A percentile compares a stretch with the other conserved stretches of the same genome.
These are phyloP conservation scores for Plasmodium vinckei DNA, from an alignment of 169 alveolate species.

Conservation along the genomic window DNA sequence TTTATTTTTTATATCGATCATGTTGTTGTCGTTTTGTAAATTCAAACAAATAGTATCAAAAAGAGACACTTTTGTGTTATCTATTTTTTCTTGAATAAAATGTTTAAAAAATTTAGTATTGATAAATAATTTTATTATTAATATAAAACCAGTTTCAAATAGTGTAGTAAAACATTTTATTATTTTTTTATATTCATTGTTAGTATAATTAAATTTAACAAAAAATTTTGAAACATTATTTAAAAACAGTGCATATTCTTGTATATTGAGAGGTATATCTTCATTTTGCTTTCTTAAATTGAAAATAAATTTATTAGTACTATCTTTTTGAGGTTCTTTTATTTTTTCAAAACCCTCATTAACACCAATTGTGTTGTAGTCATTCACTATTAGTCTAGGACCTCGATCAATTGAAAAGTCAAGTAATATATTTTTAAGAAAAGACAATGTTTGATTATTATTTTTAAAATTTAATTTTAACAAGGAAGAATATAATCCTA, in stretches of 20 bases:
- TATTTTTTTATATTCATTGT: constrained; percentile 17
- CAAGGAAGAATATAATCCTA: constrained; percentile 16
- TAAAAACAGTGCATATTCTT: constrained; percentile 27
- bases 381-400: neutral
- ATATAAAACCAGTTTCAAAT: constrained; percentile 34
- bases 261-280: neutral
- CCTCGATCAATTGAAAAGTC: constrained; percentile 5
- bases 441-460: neutral
- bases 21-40: too few species aligned
- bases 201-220: constrained; percentile 14
- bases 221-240: constrained; percentile 43
- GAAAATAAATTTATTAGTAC: too few species aligned
- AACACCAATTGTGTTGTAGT: neutral
- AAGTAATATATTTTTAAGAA: constrained; percentile 5
- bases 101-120: too few species aligned
- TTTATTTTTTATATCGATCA: too few species aligned
- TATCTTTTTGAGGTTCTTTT: too few species aligned
- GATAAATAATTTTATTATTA: neutral
- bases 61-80: too few species aligned
- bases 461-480: constrained; percentile 24
- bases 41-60: too few species aligned
- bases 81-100: too few species aligned
- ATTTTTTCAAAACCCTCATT: too few species aligned
- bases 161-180: constrained; percentile 26
- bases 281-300: too few species aligned